A percentile compares a stretch with the other conserved stretches of the same genome.
These are phyloP conservation scores for Omphalotus olearius DNA, from an alignment of 1,284 basidiomycete genomes.

Conservation along the genomic window DNA sequence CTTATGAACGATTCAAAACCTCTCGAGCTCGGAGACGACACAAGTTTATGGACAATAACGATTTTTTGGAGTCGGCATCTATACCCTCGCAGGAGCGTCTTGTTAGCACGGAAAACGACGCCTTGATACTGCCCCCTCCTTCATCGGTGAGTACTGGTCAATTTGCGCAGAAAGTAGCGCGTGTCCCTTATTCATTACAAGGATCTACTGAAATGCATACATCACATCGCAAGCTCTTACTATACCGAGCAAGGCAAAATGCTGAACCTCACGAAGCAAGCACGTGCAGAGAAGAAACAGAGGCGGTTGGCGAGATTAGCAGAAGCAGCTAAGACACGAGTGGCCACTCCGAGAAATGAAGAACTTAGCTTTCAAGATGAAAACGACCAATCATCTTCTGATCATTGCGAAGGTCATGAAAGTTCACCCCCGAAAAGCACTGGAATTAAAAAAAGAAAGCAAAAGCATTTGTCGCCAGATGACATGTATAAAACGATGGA, in stretches of 20 bases:
- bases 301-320: constrained; percentile 18
- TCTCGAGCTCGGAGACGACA: constrained; percentile 31
- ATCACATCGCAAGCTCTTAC: constrained; percentile 59
- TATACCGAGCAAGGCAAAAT: constrained; percentile 60
- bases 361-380: constrained; percentile 2
- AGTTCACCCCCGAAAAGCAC: not conserved
- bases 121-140: constrained; percentile 28
- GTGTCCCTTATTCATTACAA: constrained; percentile 23
- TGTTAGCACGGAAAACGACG: not conserved
- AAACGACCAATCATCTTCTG: not conserved
- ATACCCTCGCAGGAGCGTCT: not conserved
- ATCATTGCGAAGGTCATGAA: constrained; percentile 3
- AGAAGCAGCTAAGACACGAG: constrained; percentile 1
- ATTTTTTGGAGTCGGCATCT: constrained; percentile 26
- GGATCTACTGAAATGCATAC: constrained; percentile 70
- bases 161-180: not conserved
- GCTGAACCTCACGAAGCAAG: constrained; percentile 43
- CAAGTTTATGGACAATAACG: constrained; percentile 34
- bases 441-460: constrained; percentile 20
- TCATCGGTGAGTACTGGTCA: constrained; percentile 37
- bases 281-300: constrained; percentile 38
- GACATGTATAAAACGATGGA: constrained; percentile 73
- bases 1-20: constrained; percentile 1
- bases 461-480: constrained; percentile 8
- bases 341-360: constrained; percentile 11